phyloP scores from a whole-genome alignment of 495 filamentous ascomycete species.

The Podospora pseudoanserina region DNA sequence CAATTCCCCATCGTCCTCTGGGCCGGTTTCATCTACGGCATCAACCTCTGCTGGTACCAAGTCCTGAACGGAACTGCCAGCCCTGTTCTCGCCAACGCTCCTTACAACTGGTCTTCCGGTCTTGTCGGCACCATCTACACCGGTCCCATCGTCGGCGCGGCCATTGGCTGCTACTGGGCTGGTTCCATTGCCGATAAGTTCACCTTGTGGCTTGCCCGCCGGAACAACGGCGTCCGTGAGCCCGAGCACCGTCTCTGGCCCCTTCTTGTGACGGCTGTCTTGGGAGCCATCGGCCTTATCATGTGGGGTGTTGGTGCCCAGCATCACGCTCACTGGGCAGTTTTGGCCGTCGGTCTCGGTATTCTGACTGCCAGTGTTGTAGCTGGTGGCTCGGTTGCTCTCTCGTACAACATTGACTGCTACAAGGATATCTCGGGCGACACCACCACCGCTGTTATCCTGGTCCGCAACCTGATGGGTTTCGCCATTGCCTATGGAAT shows the following conservation, averaged over 20 bases:
- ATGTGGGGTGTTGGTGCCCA: slow-evolving; percentile 27
- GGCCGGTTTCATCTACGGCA: slow-evolving; percentile 31
- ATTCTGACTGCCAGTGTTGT: slow-evolving; percentile 20
- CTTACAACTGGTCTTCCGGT: slow-evolving; percentile 25
- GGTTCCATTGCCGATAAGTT: slow-evolving; percentile 27
- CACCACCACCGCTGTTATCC: slow-evolving; percentile 46
- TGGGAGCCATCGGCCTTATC: slow-evolving; percentile 24
- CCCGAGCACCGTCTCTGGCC: slow-evolving; percentile 35
- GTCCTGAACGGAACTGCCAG: slow-evolving; percentile 27
- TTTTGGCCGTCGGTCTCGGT: slow-evolving; percentile 22
- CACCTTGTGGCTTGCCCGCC: slow-evolving; percentile 28
- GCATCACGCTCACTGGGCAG: slow-evolving; percentile 51
- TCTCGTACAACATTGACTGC: slow-evolving; percentile 53
- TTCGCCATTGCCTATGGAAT: slow-evolving; percentile 26
- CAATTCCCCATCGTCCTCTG: slow-evolving; percentile 28
- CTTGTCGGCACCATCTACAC: slow-evolving; percentile 24
- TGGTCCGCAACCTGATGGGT: slow-evolving; percentile 60
- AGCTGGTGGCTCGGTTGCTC: slow-evolving; percentile 19
- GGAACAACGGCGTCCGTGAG: slow-evolving; percentile 36
- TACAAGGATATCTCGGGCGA: slow-evolving; percentile 52
- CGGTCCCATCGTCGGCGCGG: slow-evolving; percentile 24
- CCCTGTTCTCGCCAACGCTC: slow-evolving; percentile 17
- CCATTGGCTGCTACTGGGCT: slow-evolving; percentile 27
- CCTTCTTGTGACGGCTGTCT: slow-evolving; percentile 18
- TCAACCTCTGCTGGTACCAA: slow-evolving; percentile 29